Conservation (phyloP, 179 eudicot species). For the Actinidia chinensis region DNA sequence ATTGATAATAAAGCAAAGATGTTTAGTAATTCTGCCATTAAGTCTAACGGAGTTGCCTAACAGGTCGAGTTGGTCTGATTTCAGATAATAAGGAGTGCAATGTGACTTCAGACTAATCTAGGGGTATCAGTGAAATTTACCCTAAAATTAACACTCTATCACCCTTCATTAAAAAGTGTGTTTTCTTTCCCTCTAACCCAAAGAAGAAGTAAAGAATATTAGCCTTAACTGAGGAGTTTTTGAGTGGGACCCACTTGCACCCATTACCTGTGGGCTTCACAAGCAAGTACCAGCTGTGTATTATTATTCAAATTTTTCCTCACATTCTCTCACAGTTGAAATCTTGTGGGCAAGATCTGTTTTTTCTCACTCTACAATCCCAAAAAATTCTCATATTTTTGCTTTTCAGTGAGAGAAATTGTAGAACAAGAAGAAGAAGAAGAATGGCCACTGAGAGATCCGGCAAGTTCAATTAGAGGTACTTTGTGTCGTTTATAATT, state of each 20-base stretch:
- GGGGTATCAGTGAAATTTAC: too few relatives aligned
- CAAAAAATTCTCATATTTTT: neutral
- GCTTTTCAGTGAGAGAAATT: neutral
- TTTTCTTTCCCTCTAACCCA: too few relatives aligned
- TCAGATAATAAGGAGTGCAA: too few relatives aligned
- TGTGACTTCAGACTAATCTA: too few relatives aligned
- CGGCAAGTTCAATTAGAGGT: conserved; percentile 7
- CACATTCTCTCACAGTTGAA: conserved; percentile 17
- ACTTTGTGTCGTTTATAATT: neutral
- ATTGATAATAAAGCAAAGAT: too few relatives aligned
- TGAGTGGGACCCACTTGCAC: conserved; percentile 16
- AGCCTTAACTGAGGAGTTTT: neutral
- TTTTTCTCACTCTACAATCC: neutral
- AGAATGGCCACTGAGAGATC: conserved; percentile 13
- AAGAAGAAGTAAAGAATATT: too few relatives aligned
- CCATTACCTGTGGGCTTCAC: neutral
- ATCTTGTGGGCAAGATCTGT: conserved; percentile 24
- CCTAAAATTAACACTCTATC: too few relatives aligned
- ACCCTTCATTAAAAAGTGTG: too few relatives aligned
- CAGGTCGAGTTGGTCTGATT: too few relatives aligned
- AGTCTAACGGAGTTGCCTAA: too few relatives aligned
- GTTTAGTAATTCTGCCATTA: too few relatives aligned
- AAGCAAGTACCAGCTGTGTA: conserved; percentile 10
- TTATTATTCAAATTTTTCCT: neutral
- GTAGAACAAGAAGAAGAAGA: neutral